Evolutionary conservation across 371 early-diverging fungal species (phyloP).

Genomic region (Scutellospora calospora): DNA sequence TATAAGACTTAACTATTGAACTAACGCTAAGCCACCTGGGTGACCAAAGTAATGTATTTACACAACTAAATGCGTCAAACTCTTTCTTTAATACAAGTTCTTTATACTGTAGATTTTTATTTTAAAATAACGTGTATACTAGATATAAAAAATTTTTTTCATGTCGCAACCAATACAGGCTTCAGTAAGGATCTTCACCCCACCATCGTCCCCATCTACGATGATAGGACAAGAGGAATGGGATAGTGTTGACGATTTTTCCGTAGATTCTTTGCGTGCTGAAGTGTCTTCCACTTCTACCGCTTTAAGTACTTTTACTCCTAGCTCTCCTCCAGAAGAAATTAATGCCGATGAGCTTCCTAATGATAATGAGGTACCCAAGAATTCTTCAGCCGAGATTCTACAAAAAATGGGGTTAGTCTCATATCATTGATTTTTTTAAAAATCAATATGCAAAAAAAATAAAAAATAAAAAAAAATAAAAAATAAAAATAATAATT

Average conservation of each 20-base stretch:
- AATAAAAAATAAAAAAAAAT: background rate
- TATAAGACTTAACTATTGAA: no score
- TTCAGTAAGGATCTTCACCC: conserved; percentile 19
- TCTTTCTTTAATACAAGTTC: no score
- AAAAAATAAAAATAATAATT: background rate
- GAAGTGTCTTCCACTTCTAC: conserved; percentile 38
- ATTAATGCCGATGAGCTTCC: conserved; percentile 35
- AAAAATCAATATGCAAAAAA: conserved; percentile 1
- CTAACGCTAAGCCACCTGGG: no score
- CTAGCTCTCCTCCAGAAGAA: conserved; percentile 39
- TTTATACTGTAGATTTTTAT: no score
- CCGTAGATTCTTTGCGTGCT: conserved; percentile 36
- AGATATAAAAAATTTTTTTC: no score
- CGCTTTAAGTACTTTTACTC: conserved; percentile 21
- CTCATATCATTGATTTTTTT: background rate
- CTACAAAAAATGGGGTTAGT: conserved; percentile 44
- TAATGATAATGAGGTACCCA: conserved; percentile 3
- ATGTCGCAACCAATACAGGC: conserved; percentile 7
- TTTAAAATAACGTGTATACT: no score
- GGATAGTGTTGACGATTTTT: conserved; percentile 43
- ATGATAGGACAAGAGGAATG: conserved; percentile 40
- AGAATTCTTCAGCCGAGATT: conserved; percentile 30
- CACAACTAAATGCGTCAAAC: no score
- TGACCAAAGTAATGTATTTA: no score
- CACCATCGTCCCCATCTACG: conserved; percentile 25